Conservation (phyloP, 1,284 basidiomycete species). For the Paramarasmius palmivorus region DNA sequence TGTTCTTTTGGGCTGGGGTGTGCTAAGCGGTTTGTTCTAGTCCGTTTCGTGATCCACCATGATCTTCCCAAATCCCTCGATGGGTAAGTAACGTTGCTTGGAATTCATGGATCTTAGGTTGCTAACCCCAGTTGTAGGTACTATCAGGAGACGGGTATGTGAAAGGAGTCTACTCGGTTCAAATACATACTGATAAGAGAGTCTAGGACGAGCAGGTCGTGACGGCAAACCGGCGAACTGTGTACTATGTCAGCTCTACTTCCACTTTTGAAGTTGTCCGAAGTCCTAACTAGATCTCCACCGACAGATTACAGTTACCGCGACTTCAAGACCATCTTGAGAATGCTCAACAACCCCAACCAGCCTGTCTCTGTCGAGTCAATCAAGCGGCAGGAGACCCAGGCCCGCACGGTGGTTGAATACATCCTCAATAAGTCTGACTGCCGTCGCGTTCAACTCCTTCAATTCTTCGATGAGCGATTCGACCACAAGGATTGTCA, state of each 20-base stretch:
- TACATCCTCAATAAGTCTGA: slow-evolving; percentile 85
- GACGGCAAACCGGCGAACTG: slow-evolving; percentile 47
- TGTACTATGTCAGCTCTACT: slow-evolving; percentile 39
- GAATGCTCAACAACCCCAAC: slow-evolving; percentile 38
- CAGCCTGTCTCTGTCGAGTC: slow-evolving; percentile 32
- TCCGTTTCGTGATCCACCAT: slow-evolving; percentile 50
- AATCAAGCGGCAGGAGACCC: slow-evolving; percentile 37
- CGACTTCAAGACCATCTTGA: slow-evolving; percentile 36
- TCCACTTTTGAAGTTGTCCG: neutral
- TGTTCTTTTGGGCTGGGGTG: no score
- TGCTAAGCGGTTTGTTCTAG: no score
- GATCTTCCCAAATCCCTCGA: slow-evolving; percentile 47
- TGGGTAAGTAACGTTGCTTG: slow-evolving; percentile 31
- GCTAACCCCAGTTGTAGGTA: slow-evolving; percentile 29
- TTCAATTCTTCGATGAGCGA: slow-evolving; percentile 72
- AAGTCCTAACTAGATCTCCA: neutral
- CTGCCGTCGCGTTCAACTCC: slow-evolving; percentile 85
- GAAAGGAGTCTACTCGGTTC: neutral
- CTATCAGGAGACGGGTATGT: slow-evolving; percentile 47
- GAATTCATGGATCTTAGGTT: neutral
- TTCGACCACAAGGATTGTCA: slow-evolving; percentile 62
- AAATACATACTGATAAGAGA: neutral
- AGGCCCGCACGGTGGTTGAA: slow-evolving; percentile 48
- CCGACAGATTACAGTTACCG: slow-evolving; percentile 36
- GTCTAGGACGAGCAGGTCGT: slow-evolving; percentile 42